phyloP scores from a whole-genome alignment of 1,284 basidiomycete genomes.

The Agroathelia rolfsii region DNA sequence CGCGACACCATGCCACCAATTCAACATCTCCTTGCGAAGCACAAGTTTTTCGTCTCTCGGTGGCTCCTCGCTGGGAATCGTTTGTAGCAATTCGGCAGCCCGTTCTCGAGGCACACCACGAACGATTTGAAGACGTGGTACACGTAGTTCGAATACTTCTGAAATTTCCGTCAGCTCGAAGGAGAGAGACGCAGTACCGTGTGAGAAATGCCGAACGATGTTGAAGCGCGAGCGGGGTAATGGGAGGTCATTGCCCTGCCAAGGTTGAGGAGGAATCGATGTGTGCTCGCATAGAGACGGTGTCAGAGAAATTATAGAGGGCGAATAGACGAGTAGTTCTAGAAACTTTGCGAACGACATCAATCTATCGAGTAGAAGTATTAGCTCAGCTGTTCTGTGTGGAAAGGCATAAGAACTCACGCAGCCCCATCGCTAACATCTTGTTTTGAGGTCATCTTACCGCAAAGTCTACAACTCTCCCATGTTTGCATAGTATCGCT shows the following conservation, averaged over 20 bases:
- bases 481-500: conserved; percentile 38
- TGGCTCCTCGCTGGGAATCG: conserved; percentile 1
- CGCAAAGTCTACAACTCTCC: conserved; percentile 46
- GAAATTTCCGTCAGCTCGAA: conserved; percentile 37
- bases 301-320: conserved; percentile 28
- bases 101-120: conserved; percentile 15
- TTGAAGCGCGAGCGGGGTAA: conserved; percentile 29
- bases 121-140: conserved; percentile 49
- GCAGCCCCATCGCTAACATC: conserved; percentile 46
- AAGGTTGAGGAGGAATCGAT: conserved; percentile 24
- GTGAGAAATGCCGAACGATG: conserved; percentile 43
- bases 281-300: conserved; percentile 47
- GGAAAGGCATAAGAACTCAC: conserved; percentile 25
- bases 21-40: conserved; percentile 47
- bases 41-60: conserved; percentile 32
- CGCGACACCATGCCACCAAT: conserved; percentile 55
- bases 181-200: conserved; percentile 28
- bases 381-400: background rate
- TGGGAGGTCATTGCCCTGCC: conserved; percentile 20
- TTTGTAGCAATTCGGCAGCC: conserved; percentile 1
- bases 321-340: conserved; percentile 55
- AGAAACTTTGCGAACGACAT: conserved; percentile 60
- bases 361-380: conserved; percentile 19
- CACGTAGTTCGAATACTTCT: conserved; percentile 50
- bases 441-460: conserved; percentile 25